Conservation (phyloP, 192 early-diverging fungal species). For the Coemansia sp. region DNA sequence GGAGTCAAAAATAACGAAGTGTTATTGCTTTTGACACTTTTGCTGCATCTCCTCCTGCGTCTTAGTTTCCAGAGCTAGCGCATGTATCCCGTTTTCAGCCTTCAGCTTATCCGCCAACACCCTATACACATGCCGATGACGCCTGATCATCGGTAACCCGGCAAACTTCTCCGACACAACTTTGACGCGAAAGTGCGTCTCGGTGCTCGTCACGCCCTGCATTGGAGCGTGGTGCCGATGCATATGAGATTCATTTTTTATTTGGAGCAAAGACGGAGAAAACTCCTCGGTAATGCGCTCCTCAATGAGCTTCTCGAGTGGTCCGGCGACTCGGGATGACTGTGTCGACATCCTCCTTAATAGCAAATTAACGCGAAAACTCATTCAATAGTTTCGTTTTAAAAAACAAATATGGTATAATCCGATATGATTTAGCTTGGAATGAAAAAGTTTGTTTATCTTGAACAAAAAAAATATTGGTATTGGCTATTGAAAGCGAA, state of each 20-base stretch:
- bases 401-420: no score
- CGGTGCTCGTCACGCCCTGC: slow-evolving; percentile 70
- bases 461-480: no score
- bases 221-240: slow-evolving; percentile 85
- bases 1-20: neutral
- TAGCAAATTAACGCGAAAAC: no score
- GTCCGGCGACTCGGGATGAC: neutral
- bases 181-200: slow-evolving; percentile 81
- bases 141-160: slow-evolving; percentile 50
- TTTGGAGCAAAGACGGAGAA: slow-evolving; percentile 61
- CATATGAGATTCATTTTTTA: slow-evolving; percentile 75
- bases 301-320: slow-evolving; percentile 22
- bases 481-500: no score
- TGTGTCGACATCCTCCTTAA: neutral
- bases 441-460: no score
- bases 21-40: slow-evolving; percentile 59
- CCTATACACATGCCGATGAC: slow-evolving; percentile 68
- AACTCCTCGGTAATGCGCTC: slow-evolving; percentile 44
- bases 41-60: slow-evolving; percentile 55
- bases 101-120: slow-evolving; percentile 70
- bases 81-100: slow-evolving; percentile 71
- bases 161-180: slow-evolving; percentile 69
- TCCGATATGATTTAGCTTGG: no score
- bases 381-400: neutral
- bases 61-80: slow-evolving; percentile 74